A percentile compares a stretch with the other conserved stretches of the same genome.
Evolutionary conservation across 2,329 filamentous ascomycete species (phyloP).

Genomic region (Cladosporium austrohemisphaericum): DNA sequence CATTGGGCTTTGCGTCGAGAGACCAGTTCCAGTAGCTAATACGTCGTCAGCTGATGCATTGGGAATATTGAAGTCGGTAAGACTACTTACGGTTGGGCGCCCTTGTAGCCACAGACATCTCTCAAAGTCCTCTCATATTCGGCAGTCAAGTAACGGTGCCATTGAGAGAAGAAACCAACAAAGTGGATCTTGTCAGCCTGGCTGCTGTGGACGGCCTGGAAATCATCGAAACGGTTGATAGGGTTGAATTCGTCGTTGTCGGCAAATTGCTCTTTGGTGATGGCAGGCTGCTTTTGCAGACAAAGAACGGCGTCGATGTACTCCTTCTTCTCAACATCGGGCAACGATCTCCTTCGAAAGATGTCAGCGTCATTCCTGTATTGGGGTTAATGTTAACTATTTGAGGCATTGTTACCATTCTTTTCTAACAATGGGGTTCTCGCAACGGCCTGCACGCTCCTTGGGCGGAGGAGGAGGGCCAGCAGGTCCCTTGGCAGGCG

Average conservation of each 20-base stretch:
- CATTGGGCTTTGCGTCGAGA: slow-evolving; percentile 19
- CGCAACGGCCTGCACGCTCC: not conserved
- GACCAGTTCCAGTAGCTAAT: slow-evolving; percentile 30
- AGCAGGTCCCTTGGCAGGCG: not conserved
- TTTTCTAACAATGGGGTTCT: slow-evolving; percentile 4
- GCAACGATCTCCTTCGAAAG: slow-evolving; percentile 19
- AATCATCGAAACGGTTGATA: slow-evolving; percentile 25
- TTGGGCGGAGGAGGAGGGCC: not conserved
- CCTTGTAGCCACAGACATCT: slow-evolving; percentile 24
- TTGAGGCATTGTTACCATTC: too few species aligned
- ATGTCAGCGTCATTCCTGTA: not conserved
- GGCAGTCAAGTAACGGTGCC: slow-evolving; percentile 29
- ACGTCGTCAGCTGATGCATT: slow-evolving; percentile 1
- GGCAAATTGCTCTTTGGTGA: slow-evolving; percentile 16
- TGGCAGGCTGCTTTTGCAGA: slow-evolving; percentile 20
- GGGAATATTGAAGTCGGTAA: not conserved
- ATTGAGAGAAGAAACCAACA: slow-evolving; percentile 25
- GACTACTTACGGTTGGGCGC: slow-evolving; percentile 9
- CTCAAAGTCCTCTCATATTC: slow-evolving; percentile 25
- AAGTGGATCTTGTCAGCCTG: slow-evolving; percentile 23
- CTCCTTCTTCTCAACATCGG: slow-evolving; percentile 18
- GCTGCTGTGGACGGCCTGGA: slow-evolving; percentile 23
- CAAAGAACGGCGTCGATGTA: slow-evolving; percentile 27
- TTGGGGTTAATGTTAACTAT: too few species aligned
- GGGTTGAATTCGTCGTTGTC: slow-evolving; percentile 16